These are phyloP conservation scores for Aegilops tauschii DNA, from an alignment of 176 grass and related monocot species.

Conservation along the genomic window DNA sequence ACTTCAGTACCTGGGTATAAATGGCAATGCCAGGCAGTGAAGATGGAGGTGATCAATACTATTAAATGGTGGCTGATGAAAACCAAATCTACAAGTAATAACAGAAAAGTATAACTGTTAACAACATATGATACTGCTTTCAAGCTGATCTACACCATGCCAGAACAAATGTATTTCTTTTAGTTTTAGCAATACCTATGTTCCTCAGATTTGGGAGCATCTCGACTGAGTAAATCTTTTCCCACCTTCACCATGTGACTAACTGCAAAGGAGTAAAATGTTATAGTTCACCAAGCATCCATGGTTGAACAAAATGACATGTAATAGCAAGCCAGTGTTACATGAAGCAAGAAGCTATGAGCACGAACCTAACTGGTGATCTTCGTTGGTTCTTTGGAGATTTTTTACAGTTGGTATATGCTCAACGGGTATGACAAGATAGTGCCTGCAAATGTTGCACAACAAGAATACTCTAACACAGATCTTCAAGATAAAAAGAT, in stretches of 20 bases:
- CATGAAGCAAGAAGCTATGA: constrained; percentile 24
- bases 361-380: constrained; percentile 71
- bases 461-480: not conserved
- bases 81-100: constrained; percentile 63
- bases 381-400: constrained; percentile 52
- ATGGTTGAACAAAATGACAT: not conserved
- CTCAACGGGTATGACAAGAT: constrained; percentile 84
- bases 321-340: not conserved
- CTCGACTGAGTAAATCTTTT: constrained; percentile 60
- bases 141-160: constrained; percentile 11
- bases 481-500: not conserved
- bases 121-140: not conserved
- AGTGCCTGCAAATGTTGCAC: constrained; percentile 58
- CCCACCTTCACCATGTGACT: constrained; percentile 92
- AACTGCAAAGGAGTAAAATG: constrained; percentile 47
- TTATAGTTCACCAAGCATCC: not conserved
- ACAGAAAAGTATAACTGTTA: not conserved
- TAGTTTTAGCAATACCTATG: constrained; percentile 59
- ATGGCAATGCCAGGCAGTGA: constrained; percentile 88
- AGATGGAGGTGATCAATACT: constrained; percentile 93
- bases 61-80: constrained; percentile 92
- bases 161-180: not conserved
- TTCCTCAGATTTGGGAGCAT: constrained; percentile 65
- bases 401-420: constrained; percentile 76
- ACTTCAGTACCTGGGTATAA: constrained; percentile 57